phyloP scores from a whole-genome alignment of 2,329 filamentous ascomycete genomes.

The Trichoderma aggressivum region DNA sequence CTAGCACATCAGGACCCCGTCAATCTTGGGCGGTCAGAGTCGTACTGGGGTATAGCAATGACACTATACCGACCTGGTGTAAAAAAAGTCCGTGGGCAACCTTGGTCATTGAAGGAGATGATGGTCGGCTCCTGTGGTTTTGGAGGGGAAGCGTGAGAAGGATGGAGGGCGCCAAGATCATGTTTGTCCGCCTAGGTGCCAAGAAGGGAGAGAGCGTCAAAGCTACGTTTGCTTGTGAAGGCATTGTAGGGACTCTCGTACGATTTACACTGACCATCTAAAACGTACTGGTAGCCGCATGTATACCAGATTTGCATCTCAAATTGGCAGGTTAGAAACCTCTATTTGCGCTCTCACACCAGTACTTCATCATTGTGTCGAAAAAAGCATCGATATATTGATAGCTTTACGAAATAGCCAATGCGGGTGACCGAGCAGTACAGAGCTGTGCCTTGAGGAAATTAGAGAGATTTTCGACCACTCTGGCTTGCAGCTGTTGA shows the following conservation, averaged over 20 bases:
- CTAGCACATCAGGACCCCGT: no score
- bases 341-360: background rate
- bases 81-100: slow-evolving; percentile 66
- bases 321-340: no score
- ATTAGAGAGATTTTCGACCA: background rate
- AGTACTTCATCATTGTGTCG: background rate
- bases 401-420: background rate
- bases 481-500: background rate
- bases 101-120: slow-evolving; percentile 63
- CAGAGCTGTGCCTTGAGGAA: background rate
- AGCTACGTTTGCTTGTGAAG: slow-evolving; percentile 76
- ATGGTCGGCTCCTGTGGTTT: slow-evolving; percentile 60
- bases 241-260: slow-evolving; percentile 64
- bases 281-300: background rate
- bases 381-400: background rate
- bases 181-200: slow-evolving; percentile 55
- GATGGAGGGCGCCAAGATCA: slow-evolving; percentile 50
- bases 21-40: slow-evolving; percentile 51
- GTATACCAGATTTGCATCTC: background rate
- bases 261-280: slow-evolving; percentile 22
- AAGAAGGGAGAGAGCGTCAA: slow-evolving; percentile 55
- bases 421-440: background rate
- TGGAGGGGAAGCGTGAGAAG: slow-evolving; percentile 61
- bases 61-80: slow-evolving; percentile 58
- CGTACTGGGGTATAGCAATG: slow-evolving; percentile 69